Evolutionary conservation across 2,329 filamentous ascomycete genomes (phyloP).

Genomic region (Epichloe brachyelytri): DNA sequence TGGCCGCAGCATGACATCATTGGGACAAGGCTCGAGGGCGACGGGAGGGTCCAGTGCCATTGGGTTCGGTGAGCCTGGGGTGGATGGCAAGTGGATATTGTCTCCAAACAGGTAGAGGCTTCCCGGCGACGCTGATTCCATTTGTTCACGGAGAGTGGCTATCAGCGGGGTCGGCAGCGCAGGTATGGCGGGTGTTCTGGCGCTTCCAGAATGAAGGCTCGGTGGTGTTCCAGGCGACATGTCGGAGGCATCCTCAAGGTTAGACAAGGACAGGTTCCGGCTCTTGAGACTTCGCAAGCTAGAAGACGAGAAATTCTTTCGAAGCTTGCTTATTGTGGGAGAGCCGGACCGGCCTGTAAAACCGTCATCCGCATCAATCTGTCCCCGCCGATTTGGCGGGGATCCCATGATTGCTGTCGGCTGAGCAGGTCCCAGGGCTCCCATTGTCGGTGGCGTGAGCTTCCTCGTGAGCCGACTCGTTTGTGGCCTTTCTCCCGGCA

Average conservation of each 20-base stretch:
- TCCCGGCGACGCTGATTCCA: conserved; percentile 45
- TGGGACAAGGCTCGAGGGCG: conserved; percentile 82
- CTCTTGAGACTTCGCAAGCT: conserved; percentile 60
- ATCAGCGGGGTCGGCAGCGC: conserved; percentile 55
- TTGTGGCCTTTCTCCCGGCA: conserved; percentile 3
- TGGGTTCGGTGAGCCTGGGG: conserved; percentile 52
- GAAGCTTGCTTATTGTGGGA: conserved; percentile 35
- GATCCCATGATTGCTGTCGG: conserved; percentile 13
- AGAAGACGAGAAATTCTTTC: conserved; percentile 59
- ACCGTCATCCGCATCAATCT: conserved; percentile 24
- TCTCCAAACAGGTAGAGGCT: conserved; percentile 76
- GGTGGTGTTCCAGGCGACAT: conserved; percentile 63
- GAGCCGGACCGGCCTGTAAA: conserved; percentile 35
- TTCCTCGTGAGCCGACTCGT: conserved; percentile 1
- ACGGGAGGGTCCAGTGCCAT: conserved; percentile 54
- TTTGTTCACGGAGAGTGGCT: conserved; percentile 45
- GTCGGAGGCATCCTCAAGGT: conserved; percentile 49
- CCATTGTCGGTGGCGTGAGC: conserved; percentile 3
- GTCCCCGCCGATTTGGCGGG: conserved; percentile 20
- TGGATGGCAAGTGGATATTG: conserved; percentile 57
- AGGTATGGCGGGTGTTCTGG: conserved; percentile 37
- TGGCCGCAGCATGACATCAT: conserved; percentile 76
- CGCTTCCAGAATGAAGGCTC: conserved; percentile 51
- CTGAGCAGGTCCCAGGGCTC: conserved; percentile 3
- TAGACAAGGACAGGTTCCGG: conserved; percentile 57